Evolutionary conservation across 2,329 filamentous ascomycete species (phyloP), one percentile per base, ranked within the genome.

Genomic region (Arachnomyces sp.): DNA sequence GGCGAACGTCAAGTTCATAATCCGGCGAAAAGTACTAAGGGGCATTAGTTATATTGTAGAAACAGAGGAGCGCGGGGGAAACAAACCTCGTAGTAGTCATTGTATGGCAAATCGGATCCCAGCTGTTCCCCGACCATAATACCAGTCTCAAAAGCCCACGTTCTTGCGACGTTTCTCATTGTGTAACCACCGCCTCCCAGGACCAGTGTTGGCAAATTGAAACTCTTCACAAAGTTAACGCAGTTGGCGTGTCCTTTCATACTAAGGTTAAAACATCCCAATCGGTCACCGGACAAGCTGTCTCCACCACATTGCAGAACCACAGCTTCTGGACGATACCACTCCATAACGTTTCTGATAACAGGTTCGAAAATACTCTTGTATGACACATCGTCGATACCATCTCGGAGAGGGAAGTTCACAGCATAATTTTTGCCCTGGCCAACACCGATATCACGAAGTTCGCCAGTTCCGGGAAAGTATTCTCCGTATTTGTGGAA

Each of bases 81-180:
- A 47, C 63, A 53, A 57, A 75, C 73, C 60, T 83, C 80, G 56
- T 96, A 96, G 63, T 96, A 96, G 68, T 96, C 90, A 48, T 95
- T 96, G 63, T 88, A 96, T 1, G 90, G 90, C 31, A 96, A 73
- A n/a, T 85, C 81, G 4, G 83, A 75, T 8, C 79, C 75, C 75
- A 96, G 86, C 21, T 86, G 75, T 44, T 89, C 79, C 18, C 86
- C 86, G 14, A 95, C 86, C 7, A 96, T 74, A 43, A 88, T 76
- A 49, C 90, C 90, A 51, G 66, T 84, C 78, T 95, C 68, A 52
- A 71, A 77, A 15, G 70, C 70, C 78, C 76, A 81, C 1, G 78
- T 82, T 36, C 78, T 71, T 33, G 72, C 68, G 37, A 75, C 72
- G 44, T 75, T 84, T 39, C 80, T 71, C 77, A 83, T 83, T 1